phyloP scores from a whole-genome alignment of 2,329 filamentous ascomycete species.

The Aspergillus sp. region DNA sequence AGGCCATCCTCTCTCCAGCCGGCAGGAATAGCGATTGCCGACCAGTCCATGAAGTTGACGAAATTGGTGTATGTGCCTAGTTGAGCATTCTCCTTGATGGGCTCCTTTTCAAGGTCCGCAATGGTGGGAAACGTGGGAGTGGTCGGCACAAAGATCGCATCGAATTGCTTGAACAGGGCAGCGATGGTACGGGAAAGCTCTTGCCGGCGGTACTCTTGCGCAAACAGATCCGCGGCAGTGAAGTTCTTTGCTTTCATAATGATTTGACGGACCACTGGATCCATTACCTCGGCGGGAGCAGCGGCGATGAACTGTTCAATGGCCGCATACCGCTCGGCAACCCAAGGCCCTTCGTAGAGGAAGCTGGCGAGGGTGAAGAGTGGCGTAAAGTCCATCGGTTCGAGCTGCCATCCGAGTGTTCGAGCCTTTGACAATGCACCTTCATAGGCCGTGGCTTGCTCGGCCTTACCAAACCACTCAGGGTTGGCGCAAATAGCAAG shows the following conservation, averaged over 20 bases:
- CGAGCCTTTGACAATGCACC: conserved; percentile 4
- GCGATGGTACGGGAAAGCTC: conserved; percentile 4
- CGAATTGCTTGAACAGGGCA: background rate
- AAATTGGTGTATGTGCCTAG: conserved; percentile 13
- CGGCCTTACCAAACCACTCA: conserved; percentile 6
- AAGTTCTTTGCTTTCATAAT: conserved; percentile 8
- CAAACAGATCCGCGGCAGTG: conserved; percentile 1
- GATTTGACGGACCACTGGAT: conserved; percentile 7
- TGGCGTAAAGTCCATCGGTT: conserved; percentile 4
- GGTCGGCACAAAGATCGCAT: conserved; percentile 9
- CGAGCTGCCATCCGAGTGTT: conserved; percentile 2
- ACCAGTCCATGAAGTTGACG: conserved; percentile 15
- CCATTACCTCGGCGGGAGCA: conserved; percentile 1
- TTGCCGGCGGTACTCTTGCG: conserved; percentile 8
- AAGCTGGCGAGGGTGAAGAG: conserved; percentile 9
- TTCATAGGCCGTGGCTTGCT: conserved; percentile 8
- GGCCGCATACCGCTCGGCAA: conserved; percentile 13
- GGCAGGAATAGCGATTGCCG: conserved; percentile 8
- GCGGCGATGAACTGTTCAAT: conserved; percentile 6
- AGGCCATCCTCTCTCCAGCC: conserved; percentile 1
- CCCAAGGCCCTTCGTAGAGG: conserved; percentile 14
- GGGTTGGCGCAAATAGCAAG: conserved; percentile 5
- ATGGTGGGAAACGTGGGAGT: conserved; percentile 5
- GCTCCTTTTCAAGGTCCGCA: background rate
- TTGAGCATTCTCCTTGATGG: conserved; percentile 2